Base-by-base conservation (phyloP, 805 yeast species). In the Nakazawaea wyomingensis region DNA sequence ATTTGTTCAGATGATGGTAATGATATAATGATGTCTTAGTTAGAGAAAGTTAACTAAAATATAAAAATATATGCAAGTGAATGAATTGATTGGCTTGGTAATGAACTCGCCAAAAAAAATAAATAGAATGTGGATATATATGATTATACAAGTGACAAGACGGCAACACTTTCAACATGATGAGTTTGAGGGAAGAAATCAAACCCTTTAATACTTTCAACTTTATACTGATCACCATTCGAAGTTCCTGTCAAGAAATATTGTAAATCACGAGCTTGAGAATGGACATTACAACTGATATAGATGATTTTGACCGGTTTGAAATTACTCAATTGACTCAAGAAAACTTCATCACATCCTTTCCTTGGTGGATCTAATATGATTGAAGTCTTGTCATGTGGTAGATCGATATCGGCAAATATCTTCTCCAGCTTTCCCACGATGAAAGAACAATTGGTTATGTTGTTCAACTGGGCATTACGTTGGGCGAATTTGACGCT, bases 351-450 rank as follows among this genome's bases (percentile, higher is more conserved):
- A 61, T 90, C 97, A 62, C 98, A 91, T 2, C 99, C 99, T 62
- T 91, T 93, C 61, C 99, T 80, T 34, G 98, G 96, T 4, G 99
- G 99, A 62, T 93, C 99, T 55, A 93, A 75, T 46, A 93, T 89
- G 29, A 93, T 93, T 9, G 96, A 80, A 0, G 98, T 93, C 53
- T 80, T 68, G 36, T 74, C 77, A 30, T 76, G 71, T 6, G 96
- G 95, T 3, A 88, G 78, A 48, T 81, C 83, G 48, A 85, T 84
- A 45, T 78, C 78, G 39, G 74, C 85, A 61, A 93, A 93, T 46
- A 93, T 81, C 60, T 80, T 76, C 60, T 90, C 96, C 2, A 98
- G 98, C 58, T 89, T 86, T 27, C 98, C 99, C 21, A 80, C 87
- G 29, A 91, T 78, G 55, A 91, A 93, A 32, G 72, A 76, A 45